phyloP scores from a whole-genome alignment of 2,329 filamentous ascomycete genomes.

The Orbilia javanica region DNA sequence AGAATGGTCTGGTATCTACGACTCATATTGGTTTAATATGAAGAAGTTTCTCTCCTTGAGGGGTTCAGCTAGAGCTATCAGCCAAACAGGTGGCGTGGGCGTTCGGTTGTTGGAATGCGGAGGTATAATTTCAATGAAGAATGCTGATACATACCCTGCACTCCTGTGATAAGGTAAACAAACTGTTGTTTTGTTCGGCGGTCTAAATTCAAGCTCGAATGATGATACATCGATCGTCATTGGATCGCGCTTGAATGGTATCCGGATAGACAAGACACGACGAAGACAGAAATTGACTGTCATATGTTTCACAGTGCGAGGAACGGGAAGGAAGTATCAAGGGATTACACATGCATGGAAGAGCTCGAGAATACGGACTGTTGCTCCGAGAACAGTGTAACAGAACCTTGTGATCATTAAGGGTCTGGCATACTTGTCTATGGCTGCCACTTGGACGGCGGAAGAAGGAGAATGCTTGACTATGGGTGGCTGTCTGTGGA shows the following conservation, averaged over 20 bases:
- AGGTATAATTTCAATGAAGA: constrained; percentile 30
- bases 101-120: constrained; percentile 29
- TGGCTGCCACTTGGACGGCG: constrained; percentile 2
- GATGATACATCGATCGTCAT: not conserved
- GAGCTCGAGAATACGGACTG: constrained; percentile 46
- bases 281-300: constrained; percentile 40
- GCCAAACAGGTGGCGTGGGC: constrained; percentile 30
- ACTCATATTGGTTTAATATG: no score
- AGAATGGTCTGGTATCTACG: constrained; percentile 19
- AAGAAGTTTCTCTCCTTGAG: constrained; percentile 18
- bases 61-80: constrained; percentile 24
- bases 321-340: constrained; percentile 11
- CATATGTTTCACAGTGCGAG: constrained; percentile 47
- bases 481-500: constrained; percentile 27
- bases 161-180: constrained; percentile 17
- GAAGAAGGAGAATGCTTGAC: constrained; percentile 11
- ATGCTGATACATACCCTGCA: constrained; percentile 18
- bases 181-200: not conserved
- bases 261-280: constrained; percentile 18
- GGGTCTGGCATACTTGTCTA: constrained; percentile 21
- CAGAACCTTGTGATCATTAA: constrained; percentile 58
- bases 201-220: not conserved
- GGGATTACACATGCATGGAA: constrained; percentile 50
- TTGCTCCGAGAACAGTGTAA: constrained; percentile 53
- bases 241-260: not conserved